Evolutionary conservation across 768 basidiomycete genomes (phyloP), one percentile per base, ranked within the genome.

Genomic region (Gloeopeniophorella convolvens): DNA sequence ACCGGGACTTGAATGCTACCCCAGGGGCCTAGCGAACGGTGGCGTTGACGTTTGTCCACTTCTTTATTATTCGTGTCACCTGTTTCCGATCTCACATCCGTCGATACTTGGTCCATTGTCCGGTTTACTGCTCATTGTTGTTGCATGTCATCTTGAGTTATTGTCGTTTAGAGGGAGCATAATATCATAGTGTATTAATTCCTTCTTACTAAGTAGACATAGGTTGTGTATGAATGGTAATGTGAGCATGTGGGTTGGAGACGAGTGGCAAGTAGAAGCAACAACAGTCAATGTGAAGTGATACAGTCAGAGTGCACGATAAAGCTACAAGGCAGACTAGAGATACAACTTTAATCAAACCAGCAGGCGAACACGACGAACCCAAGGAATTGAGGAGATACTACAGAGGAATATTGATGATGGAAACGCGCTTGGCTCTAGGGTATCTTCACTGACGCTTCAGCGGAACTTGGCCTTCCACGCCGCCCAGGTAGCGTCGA

Each of bases 401-500:
- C 30, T 34, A 15, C n/a, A 5, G 12, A 23, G 10, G 13, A 6
- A 30, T 3, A 24, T 6, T 10, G 18, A 24, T 18, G 31, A 21
- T 18, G n/a, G 32, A n/a, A 36, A 4, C 3, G 10, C 15, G 26
- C 10, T 35, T 33, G 30, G 5, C 26, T 16, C 37, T 21, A n/a
- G 13, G 37, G 23, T 11, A 18, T 32, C 8, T 34, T n/a, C 2
- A 32, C 42, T 4, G 12, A 13, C 5, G 28, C 16, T 40, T 56
- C 33, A 57, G 30, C 52, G 54, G 44, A 57, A 48, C 36, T 39
- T 48, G 33, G 66, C 62, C 51, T 62, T 67, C 75, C 72, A 76
- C 24, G 72, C 67, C 46, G 66, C 70, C 79, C 81, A 86, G 58
- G 82, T 64, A 37, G 67, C 73, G 63, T 85, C 82, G 47, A 79